phyloP scores from a whole-genome alignment of 148 eudicot species.

The Camellia lanceoleosa region DNA sequence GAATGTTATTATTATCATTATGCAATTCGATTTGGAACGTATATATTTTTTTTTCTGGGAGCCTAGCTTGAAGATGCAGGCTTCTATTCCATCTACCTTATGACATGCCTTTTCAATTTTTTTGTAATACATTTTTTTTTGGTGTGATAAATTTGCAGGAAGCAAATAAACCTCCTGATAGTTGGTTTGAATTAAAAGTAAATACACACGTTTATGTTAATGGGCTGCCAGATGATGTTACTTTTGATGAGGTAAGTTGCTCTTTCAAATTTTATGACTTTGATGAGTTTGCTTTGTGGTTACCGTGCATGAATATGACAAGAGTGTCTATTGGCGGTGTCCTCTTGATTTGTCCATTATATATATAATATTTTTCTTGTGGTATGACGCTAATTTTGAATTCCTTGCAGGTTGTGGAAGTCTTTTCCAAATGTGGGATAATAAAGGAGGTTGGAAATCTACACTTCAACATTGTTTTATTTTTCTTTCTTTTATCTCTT shows the following conservation, averaged over 20 bases:
- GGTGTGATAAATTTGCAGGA: slow-evolving; percentile 46
- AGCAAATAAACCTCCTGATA: slow-evolving; percentile 89
- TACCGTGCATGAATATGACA: neutral
- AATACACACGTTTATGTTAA: slow-evolving; percentile 92
- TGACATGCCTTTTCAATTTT: neutral
- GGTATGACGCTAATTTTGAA: slow-evolving; percentile 14
- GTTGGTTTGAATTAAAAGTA: slow-evolving; percentile 91
- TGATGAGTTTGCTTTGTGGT: neutral
- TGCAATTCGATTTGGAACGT: neutral
- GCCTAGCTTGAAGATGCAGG: neutral
- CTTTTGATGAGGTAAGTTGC: slow-evolving; percentile 76
- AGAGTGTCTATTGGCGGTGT: neutral
- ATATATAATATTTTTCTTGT: neutral
- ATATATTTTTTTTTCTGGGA: neutral
- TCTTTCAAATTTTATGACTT: neutral
- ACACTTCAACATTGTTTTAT: neutral
- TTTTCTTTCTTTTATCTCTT: neutral
- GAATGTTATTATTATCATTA: neutral
- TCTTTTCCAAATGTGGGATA: slow-evolving; percentile 93
- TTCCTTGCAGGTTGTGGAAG: slow-evolving; percentile 73
- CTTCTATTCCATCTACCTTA: neutral
- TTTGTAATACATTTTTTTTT: neutral
- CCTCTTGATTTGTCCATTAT: neutral
- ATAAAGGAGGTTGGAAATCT: slow-evolving; percentile 69
- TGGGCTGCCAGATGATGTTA: slow-evolving; percentile 92